Base-by-base conservation (phyloP, 169 alveolate species). In the Perkinsus chesapeaki region DNA sequence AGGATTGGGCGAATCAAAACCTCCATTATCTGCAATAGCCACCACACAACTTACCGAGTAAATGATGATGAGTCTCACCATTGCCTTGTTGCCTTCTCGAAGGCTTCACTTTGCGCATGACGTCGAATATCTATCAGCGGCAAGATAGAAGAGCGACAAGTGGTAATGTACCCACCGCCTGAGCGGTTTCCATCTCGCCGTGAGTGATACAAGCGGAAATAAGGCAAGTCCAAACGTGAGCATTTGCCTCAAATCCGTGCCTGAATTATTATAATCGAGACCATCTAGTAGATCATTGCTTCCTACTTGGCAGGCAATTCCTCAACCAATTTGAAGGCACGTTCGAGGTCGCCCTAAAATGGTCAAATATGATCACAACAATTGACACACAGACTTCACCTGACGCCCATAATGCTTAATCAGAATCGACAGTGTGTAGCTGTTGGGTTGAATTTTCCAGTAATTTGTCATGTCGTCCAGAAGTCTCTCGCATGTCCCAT, bases 191-290 rank as follows among this genome's bases (percentile, higher is more conserved):
- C 93, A 94, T 94, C 39, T 92, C 91, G 31, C 96, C 96, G 93
- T 96, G 94, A 47, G 97, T 95, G 93, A 96, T 96, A 72, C 97
- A 96, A 72, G 97, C 96, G 91, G 95, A 93, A 94, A 96, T 95
- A 38, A 96, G 94, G 91, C 97, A 96, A 39, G 97, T 96, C 93
- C 96, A 96, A 39, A 96, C 97, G 93, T 95, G 96, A n/a, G 96
- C 94, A 90, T 95, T 95, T 31, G 93, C 94, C 73, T 93, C 93
- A 92, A 95, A 94, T 0, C 82, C 82, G 82, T 60, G 82, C 82
- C 82, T 60, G 31, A 60, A 9, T n/a, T n/a, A n/a, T n/a, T n/a
- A n/a, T n/a, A n/a, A n/a, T n/a, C n/a, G n/a, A n/a, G n/a, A n/a
- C n/a, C n/a, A n/a, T n/a, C n/a, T n/a, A n/a, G n/a, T n/a, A n/a